Percentiles rank a stretch among this genome's conserved stretches.
Evolutionary conservation across 805 yeast genomes (phyloP).

Genomic region (Tetrapisispora pingtungensis): DNA sequence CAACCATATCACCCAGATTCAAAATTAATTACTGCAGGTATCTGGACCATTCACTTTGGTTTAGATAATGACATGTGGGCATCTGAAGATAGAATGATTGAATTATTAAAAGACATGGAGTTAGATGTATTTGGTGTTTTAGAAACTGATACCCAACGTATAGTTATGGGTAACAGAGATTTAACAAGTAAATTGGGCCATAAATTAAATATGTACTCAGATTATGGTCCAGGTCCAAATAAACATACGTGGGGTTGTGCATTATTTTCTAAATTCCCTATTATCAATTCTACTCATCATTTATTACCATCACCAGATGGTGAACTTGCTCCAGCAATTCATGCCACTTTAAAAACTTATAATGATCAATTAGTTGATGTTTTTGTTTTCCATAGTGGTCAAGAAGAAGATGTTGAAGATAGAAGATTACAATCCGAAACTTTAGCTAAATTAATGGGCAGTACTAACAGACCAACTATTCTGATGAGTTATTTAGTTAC

Average conservation of each 20-base stretch:
- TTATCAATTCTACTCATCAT: slow-evolving; percentile 80
- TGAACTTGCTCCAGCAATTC: slow-evolving; percentile 96
- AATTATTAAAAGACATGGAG: slow-evolving; percentile 74
- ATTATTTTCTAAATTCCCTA: slow-evolving; percentile 87
- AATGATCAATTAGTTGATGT: slow-evolving; percentile 73
- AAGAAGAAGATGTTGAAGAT: slow-evolving; percentile 94
- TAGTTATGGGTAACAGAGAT: slow-evolving; percentile 92
- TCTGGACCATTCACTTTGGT: slow-evolving; percentile 97
- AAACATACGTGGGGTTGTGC: slow-evolving; percentile 98
- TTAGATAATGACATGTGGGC: slow-evolving; percentile 98
- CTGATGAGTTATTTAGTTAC: slow-evolving; percentile 87
- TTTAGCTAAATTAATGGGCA: slow-evolving; percentile 70
- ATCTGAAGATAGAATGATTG: slow-evolving; percentile 79
- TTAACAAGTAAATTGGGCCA: slow-evolving; percentile 85
- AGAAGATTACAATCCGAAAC: slow-evolving; percentile 76
- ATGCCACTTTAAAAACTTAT: slow-evolving; percentile 86
- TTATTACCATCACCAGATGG: slow-evolving; percentile 95
- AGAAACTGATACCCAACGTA: slow-evolving; percentile 88
- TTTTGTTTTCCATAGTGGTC: slow-evolving; percentile 96
- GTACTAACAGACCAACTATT: slow-evolving; percentile 72
- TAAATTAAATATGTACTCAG: slow-evolving; percentile 88
- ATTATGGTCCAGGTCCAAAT: slow-evolving; percentile 96
- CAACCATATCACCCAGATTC: slow-evolving; percentile 58
- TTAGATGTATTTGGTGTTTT: slow-evolving; percentile 83
- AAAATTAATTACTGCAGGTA: slow-evolving; percentile 80